Evolutionary conservation across 2,329 filamentous ascomycete species (phyloP).

Genomic region (Plenodomus biglobosus): DNA sequence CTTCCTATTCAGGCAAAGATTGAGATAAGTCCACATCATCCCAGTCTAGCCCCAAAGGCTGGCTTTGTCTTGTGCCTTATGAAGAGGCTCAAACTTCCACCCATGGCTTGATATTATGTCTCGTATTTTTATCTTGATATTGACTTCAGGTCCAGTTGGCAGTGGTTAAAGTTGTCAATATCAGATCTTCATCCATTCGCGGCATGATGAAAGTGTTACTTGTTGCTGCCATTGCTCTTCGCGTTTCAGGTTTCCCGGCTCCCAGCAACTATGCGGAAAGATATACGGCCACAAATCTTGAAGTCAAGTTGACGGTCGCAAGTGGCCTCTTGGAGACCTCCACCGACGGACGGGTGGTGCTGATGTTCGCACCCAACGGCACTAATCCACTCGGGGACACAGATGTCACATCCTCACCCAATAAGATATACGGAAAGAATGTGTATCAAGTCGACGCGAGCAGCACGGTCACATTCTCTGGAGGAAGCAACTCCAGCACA

Average conservation of each 20-base stretch:
- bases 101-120: not conserved
- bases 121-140: not conserved
- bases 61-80: not conserved
- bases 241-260: conserved; percentile 4
- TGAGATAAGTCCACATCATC: not conserved
- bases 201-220: conserved; percentile 6
- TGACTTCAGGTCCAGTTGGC: not conserved
- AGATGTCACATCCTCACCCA: conserved; percentile 39
- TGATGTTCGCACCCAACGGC: conserved; percentile 41
- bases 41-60: not conserved
- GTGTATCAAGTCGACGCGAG: conserved; percentile 30
- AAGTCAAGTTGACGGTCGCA: conserved; percentile 30
- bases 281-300: not conserved
- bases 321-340: conserved; percentile 29
- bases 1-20: not conserved
- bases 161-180: not conserved
- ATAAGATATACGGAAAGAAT: conserved; percentile 45
- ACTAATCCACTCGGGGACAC: conserved; percentile 41
- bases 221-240: conserved; percentile 1
- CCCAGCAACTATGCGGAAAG: not conserved
- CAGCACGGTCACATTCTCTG: conserved; percentile 26
- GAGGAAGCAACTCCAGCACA: conserved; percentile 28
- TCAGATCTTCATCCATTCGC: not conserved
- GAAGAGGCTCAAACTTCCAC: not conserved
- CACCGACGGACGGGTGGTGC: conserved; percentile 35